Evolutionary conservation across 148 eudicot genomes (phyloP), one percentile per base, ranked within the genome.

Genomic region (Arctostaphylos glauca): DNA sequence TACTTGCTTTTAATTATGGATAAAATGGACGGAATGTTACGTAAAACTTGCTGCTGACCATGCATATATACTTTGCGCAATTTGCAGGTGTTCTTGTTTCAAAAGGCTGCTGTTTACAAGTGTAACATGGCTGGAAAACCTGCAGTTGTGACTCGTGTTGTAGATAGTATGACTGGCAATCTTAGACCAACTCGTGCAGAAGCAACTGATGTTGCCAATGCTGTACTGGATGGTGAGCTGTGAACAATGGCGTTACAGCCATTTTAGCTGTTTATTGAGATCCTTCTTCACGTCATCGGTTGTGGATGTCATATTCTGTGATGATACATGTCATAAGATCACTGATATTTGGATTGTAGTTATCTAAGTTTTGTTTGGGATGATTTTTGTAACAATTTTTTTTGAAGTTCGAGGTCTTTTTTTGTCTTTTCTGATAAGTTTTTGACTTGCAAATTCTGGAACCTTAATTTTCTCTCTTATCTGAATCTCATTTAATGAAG

Each of bases 71-170:
- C 70, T 9, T 21, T 62, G 9, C 53, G 82, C 4, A 67, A 50
- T 58, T 54, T 86, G 82, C 87, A 96, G 98, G 99, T 96, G 50
- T 96, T 96, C 87, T 88, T 96, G 85, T 96, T 96, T 84, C 99
- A 96, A 88, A 96, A 93, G 80, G 93, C 94, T 80, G 97, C 98
- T 82, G 78, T 96, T 56, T 90, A 96, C 92, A 94, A 92, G 87
- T 96, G 99, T 84, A 96, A 96, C 83, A 91, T 96, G 93, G 95
- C 92, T 89, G 98, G 99, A 79, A 96, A 96, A 88, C 99, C 99
- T 70, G 98, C 99, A 10, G 98, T 96, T 50, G 89, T 96, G 80
- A 96, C 99, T 62, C 99, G 98, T 83, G 99, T 96, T 80, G 99
- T 96, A 44, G 99, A 96, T 91, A 96, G 98, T 83, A 96, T 96